Percentiles rank a stretch among this genome's conserved stretches.
These are phyloP conservation scores for Naumovozyma baii DNA, from an alignment of 805 yeast species.

Conservation along the genomic window DNA sequence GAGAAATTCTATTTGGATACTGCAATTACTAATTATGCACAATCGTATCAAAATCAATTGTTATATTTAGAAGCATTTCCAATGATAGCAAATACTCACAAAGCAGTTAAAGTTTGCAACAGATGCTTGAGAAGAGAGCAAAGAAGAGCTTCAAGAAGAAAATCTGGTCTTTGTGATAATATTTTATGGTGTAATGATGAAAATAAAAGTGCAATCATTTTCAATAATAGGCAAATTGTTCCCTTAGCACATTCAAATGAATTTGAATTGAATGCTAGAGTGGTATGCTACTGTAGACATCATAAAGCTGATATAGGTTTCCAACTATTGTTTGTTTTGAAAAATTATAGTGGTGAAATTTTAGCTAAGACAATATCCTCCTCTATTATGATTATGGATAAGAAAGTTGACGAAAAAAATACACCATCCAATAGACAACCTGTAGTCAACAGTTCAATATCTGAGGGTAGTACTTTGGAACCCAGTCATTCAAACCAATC, in stretches of 20 bases:
- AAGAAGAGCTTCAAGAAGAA: slow-evolving; percentile 85
- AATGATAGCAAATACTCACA: slow-evolving; percentile 27
- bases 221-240: slow-evolving; percentile 81
- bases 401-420: slow-evolving; percentile 60
- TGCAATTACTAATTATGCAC: slow-evolving; percentile 32
- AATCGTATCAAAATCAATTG: slow-evolving; percentile 41
- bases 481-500: too few relatives aligned
- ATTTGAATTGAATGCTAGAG: slow-evolving; percentile 52
- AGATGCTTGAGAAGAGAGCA: slow-evolving; percentile 87
- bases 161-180: slow-evolving; percentile 61
- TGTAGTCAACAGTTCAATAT: too few relatives aligned
- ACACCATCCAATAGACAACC: too few relatives aligned
- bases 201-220: slow-evolving; percentile 73
- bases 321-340: slow-evolving; percentile 55
- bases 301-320: slow-evolving; percentile 84
- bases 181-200: slow-evolving; percentile 66
- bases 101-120: slow-evolving; percentile 64
- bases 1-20: slow-evolving; percentile 63
- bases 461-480: too few relatives aligned
- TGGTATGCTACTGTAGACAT: slow-evolving; percentile 92
- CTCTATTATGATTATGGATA: slow-evolving; percentile 85
- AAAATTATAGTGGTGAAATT: slow-evolving; percentile 48
- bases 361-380: slow-evolving; percentile 65
- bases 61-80: slow-evolving; percentile 66
- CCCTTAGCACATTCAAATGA: slow-evolving; percentile 29